phyloP scores from a whole-genome alignment of 2,329 filamentous ascomycete genomes.

The Dactylella cylindrospora region DNA sequence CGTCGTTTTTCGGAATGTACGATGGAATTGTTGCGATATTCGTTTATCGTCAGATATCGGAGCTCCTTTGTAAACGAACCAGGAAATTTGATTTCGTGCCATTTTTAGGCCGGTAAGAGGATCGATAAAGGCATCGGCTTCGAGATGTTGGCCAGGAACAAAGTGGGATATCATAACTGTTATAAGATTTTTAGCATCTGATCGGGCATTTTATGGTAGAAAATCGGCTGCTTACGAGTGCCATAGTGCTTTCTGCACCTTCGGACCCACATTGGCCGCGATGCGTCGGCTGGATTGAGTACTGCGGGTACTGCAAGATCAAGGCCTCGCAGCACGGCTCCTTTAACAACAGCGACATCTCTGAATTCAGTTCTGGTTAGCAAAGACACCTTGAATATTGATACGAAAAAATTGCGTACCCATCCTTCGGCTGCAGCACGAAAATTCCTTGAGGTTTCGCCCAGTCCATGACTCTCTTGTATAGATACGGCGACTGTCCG shows the following conservation, averaged over 20 bases:
- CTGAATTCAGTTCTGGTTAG: slow-evolving; percentile 2
- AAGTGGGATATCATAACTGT: slow-evolving; percentile 42
- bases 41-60: slow-evolving; percentile 34
- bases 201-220: not conserved
- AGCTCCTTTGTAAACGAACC: slow-evolving; percentile 42
- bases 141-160: slow-evolving; percentile 33
- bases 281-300: slow-evolving; percentile 2
- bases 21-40: slow-evolving; percentile 42
- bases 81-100: slow-evolving; percentile 43
- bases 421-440: slow-evolving; percentile 36
- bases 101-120: slow-evolving; percentile 35
- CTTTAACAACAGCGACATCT: slow-evolving; percentile 38
- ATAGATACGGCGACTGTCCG: slow-evolving; percentile 36
- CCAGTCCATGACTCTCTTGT: slow-evolving; percentile 31
- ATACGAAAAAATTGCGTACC: slow-evolving; percentile 3
- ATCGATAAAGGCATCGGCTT: slow-evolving; percentile 40
- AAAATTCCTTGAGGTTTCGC: slow-evolving; percentile 27
- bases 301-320: slow-evolving; percentile 35
- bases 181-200: not conserved
- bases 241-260: slow-evolving; percentile 46
- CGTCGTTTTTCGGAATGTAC: slow-evolving; percentile 36
- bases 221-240: slow-evolving; percentile 23
- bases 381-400: not conserved
- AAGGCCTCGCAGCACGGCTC: slow-evolving; percentile 45
- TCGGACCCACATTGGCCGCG: slow-evolving; percentile 41